Evolutionary conservation across 352 stramenopile genomes (phyloP), one percentile per base, ranked within the genome.

Genomic region (Hyaloperonospora arabidopsidis): DNA sequence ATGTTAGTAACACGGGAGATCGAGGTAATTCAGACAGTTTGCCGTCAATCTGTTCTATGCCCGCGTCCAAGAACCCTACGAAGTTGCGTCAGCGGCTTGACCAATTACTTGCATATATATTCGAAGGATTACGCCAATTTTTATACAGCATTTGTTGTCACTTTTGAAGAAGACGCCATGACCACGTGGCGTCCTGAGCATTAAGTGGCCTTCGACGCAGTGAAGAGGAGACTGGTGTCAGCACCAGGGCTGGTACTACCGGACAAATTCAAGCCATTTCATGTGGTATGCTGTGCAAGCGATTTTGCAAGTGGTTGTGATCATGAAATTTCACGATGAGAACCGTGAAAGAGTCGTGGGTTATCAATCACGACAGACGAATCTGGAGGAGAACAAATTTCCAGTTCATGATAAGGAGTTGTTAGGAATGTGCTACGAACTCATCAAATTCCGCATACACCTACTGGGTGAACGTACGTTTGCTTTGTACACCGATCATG

Each of bases 31-130:
- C 5, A 36, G 32, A 35, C 18, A 7, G 7, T 3, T 29, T 29
- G 25, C 7, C 7, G 25, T 29, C 25, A 7, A 29, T 29, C 25
- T 29, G 3, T 29, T 29, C 25, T 29, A 8, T 3, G 3, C 25
- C 3, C 7, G 3, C 25, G 25, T 7, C 7, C 25, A 3, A 29
- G 3, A 29, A 29, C 25, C 25, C 25, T 29, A 29, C 25, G 25
- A 8, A 29, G 3, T 29, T 29, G 25, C 25, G 25, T 29, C 25
- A 29, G 7, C 7, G 19, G 19, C 19, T 25, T 53, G 11, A 19
- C 32, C 6, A 53, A 44, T 35, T 45, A 53, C 5, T 25, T 53
- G 11, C 47, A 35, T 22, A 53, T 36, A 5, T 25, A 51, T 22
- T 41, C 28, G 14, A 34, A 34, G 14, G 15, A 35, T 34, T 19